Base-by-base conservation (phyloP, 2,329 filamentous ascomycete species). In the Cadophora malorum region DNA sequence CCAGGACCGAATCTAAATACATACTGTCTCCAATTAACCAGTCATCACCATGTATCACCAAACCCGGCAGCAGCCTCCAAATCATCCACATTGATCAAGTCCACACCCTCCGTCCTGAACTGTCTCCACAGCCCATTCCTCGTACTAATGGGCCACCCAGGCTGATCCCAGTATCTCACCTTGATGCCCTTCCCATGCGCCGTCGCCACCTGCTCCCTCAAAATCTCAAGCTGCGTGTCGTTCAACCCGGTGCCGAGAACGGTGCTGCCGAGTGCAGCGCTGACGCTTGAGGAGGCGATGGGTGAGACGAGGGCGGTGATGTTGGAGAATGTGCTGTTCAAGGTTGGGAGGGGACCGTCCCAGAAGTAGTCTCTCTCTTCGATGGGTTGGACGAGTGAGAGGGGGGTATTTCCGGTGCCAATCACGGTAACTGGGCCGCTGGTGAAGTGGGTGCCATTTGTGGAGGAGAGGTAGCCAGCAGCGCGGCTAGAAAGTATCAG, bases 31-130 rank as follows among this genome's bases (percentile, higher is more conserved):
- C 19, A 6, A 19, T 25, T 4, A 6, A 4, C 21, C 8, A 3
- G n/a, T 49, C 50, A 56, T 59, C 45, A 72, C 70, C 70, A 72
- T 41, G 52, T 59, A 67, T 72, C 69, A 14, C 70, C 69, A 63
- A 73, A 69, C 10, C 73, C 72, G 21, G 73, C 71, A 7, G 74
- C 74, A 50, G 71, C 74, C 41, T 68, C 70, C 59, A 90, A 73
- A 74, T 90, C 85, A 77, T 90, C 88, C 12, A 84, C 85, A 75
- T 88, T 90, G 59, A 90, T 74, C 61, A 89, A 77, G 74, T 88
- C 87, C 3, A 86, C 84, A 0, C 85, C 87, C 71, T 87, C 85
- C 10, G 80, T 76, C 28, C 84, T 75, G 58, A 90, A 74, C 1
- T 81, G 77, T 58, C 82, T 79, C 87, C 88, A 90, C 7, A 90